Percentiles rank a stretch among this genome's conserved stretches.
Conservation (phyloP, 257 asterid species). For the Penstemon davidsonii region DNA sequence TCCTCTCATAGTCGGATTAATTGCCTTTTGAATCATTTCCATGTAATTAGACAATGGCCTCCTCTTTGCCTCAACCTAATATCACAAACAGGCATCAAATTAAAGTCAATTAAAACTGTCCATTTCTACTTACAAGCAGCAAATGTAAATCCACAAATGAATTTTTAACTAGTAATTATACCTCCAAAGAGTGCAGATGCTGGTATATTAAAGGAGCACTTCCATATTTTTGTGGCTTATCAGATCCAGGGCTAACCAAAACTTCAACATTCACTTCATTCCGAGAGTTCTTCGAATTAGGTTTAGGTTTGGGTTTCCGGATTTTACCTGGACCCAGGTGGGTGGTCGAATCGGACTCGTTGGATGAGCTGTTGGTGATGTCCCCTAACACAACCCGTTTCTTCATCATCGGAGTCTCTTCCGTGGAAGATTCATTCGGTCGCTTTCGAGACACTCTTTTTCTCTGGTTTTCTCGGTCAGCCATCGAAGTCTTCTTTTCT, state of each 20-base stretch:
- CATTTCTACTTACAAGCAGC: background rate
- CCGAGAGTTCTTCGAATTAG: slow-evolving; percentile 24
- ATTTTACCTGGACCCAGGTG: slow-evolving; percentile 24
- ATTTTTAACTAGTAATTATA: slow-evolving; percentile 12
- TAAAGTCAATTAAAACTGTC: background rate
- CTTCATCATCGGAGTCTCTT: slow-evolving; percentile 32
- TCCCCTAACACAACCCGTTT: slow-evolving; percentile 74
- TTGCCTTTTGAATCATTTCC: slow-evolving; percentile 67
- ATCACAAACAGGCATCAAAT: slow-evolving; percentile 31
- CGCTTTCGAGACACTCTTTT: slow-evolving; percentile 46
- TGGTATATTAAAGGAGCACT: slow-evolving; percentile 59
- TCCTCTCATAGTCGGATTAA: slow-evolving; percentile 66
- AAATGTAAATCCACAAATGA: slow-evolving; percentile 1
- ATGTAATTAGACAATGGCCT: slow-evolving; percentile 75
- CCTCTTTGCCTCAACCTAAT: slow-evolving; percentile 63
- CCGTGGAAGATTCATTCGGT: slow-evolving; percentile 29
- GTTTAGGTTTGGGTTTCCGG: slow-evolving; percentile 25
- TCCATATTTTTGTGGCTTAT: slow-evolving; percentile 36
- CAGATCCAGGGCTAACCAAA: slow-evolving; percentile 37
- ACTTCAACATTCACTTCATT: slow-evolving; percentile 25
- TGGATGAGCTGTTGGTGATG: slow-evolving; percentile 44
- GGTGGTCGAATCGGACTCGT: slow-evolving; percentile 21
- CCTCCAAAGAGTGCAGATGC: slow-evolving; percentile 78
- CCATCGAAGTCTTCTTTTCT: slow-evolving; percentile 38
- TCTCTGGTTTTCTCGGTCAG: slow-evolving; percentile 31